A percentile compares a stretch with the other conserved stretches of the same genome.
These are phyloP conservation scores for Pseudonectria buxi DNA, from an alignment of 2,329 filamentous ascomycete species.

Conservation along the genomic window DNA sequence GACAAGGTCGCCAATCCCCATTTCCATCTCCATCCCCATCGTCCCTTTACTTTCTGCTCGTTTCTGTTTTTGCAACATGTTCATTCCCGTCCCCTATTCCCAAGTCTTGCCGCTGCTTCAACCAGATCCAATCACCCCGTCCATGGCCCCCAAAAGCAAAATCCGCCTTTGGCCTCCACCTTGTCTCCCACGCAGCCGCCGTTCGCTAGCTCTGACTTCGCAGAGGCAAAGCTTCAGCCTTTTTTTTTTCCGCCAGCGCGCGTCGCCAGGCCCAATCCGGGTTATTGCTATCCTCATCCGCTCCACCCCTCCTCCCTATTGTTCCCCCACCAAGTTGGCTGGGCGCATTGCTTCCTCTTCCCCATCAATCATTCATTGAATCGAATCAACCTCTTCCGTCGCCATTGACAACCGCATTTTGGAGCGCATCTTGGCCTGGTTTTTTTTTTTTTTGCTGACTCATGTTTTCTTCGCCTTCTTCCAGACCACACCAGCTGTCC, in stretches of 20 bases:
- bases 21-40: conserved; percentile 3
- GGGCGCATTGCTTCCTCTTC: no score
- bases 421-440: conserved; percentile 1
- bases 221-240: no score
- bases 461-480: conserved; percentile 7
- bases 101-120: neutral
- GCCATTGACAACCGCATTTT: neutral
- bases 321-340: no score
- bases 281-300: no score
- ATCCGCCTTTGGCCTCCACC: neutral
- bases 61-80: neutral
- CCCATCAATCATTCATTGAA: no score
- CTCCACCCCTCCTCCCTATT: no score
- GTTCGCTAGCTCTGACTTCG: no score
- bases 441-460: conserved; percentile 9
- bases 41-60: neutral
- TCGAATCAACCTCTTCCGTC: neutral
- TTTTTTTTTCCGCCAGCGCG: no score
- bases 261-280: no score
- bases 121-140: neutral
- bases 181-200: neutral
- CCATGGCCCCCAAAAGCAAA: no score
- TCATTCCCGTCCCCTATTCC: neutral
- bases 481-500: conserved; percentile 50
- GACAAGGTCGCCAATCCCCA: conserved; percentile 31